A percentile compares a stretch with the other conserved stretches of the same genome.
Evolutionary conservation across 495 filamentous ascomycete genomes (phyloP).

Genomic region (Penicillium arizonense): DNA sequence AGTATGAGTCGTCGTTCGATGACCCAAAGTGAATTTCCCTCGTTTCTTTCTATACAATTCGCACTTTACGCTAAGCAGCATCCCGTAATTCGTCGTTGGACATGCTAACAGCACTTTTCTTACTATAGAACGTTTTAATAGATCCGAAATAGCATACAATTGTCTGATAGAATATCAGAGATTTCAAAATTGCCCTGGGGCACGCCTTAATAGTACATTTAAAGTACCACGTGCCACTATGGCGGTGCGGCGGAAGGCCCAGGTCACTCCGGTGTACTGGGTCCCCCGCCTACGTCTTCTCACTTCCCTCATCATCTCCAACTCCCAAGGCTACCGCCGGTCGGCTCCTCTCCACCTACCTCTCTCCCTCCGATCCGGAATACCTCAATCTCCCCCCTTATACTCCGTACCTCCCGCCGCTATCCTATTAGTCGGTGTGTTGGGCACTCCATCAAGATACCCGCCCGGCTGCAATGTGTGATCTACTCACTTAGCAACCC

Average conservation of each 20-base stretch:
- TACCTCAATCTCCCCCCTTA: not conserved
- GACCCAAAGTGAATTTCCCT: no score
- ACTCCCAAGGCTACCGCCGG: slow-evolving; percentile 28
- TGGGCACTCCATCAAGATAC: slow-evolving; percentile 11
- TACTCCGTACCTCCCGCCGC: not conserved
- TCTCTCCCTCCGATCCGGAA: not conserved
- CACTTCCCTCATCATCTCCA: slow-evolving; percentile 14
- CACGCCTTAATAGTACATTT: slow-evolving; percentile 12
- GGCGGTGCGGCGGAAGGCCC: slow-evolving; percentile 11
- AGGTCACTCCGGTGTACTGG: slow-evolving; percentile 20
- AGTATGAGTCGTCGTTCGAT: no score
- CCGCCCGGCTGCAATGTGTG: slow-evolving; percentile 35
- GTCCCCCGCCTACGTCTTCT: slow-evolving; percentile 15
- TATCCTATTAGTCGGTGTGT: slow-evolving; percentile 13
- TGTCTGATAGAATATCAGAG: not conserved
- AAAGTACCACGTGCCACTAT: slow-evolving; percentile 23
- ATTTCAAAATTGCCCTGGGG: not conserved
- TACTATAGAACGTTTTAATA: no score
- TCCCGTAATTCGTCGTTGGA: not conserved
- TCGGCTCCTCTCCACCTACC: slow-evolving; percentile 19
- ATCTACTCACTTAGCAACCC: slow-evolving; percentile 14
- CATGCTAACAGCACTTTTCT: no score
- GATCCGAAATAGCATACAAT: no score
- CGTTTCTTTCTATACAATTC: no score
- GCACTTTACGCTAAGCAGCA: not conserved